Evolutionary conservation across 768 basidiomycete genomes (phyloP), one percentile per base, ranked within the genome.

Genomic region (Russula compacta): DNA sequence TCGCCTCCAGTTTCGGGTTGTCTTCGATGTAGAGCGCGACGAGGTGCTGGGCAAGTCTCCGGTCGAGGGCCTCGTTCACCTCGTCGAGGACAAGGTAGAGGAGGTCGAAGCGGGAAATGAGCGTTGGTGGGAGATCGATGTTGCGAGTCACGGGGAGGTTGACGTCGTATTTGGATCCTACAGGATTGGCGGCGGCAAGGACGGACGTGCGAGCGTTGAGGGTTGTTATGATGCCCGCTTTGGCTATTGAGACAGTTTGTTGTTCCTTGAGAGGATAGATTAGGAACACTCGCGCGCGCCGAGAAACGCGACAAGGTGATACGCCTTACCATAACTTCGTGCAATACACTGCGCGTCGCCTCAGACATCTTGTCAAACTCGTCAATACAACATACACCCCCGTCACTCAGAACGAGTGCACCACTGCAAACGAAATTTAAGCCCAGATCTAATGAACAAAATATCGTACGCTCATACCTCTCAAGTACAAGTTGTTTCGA

Each of bases 301-400:
- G 24, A 29, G 24, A 29, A 29, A 29, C 1, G 24, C 24, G 24
- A 29, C 24, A 29, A 3, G 24, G 24, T 29, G 24, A 29, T 29
- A 29, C 3, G 24, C 38, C 79, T 56, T 65, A 92, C 91, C 95
- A 98, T 98, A 15, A 97, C 95, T 83, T 98, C 95, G 73, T 99
- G 97, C 48, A 99, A 82, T 9, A 98, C 95, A 70, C 97, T 98
- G 50, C 97, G 86, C 47, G 97, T 98, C 5, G 91, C 84, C 63
- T 98, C 88, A 39, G 95, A 94, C 97, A 99, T 99, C 74, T 99
- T 99, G 76, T 99, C 97, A 67, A 99, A 98, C 73, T 98, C 95
- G 67, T 98, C 95, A 66, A 98, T 98, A 70, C 95, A 98, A 71
- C 94, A 98, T 5, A 98, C 93, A 71, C 95, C 95, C 1, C 95